Evolutionary conservation across 2,329 filamentous ascomycete genomes (phyloP), one percentile per base, ranked within the genome.

Genomic region (Diplodia intermedia): DNA sequence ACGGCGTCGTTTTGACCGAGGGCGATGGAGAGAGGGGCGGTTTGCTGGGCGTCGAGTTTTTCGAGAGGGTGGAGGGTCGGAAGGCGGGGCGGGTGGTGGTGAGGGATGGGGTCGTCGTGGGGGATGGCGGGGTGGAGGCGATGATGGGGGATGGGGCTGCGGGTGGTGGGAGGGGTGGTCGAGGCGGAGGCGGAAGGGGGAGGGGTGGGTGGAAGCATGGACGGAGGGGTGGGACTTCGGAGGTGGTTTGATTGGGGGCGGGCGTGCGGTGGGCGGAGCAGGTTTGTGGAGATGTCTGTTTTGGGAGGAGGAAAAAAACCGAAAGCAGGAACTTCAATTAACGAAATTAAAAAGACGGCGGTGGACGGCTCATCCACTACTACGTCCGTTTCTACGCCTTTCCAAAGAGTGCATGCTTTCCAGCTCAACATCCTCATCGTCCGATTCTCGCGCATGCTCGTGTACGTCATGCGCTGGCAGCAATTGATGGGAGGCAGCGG

Each of bases 11-110:
- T n/a, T 71, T 85, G 52, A 80, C 77, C 0, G 81, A 50, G 23
- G 66, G 52, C 12, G 75, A 86, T 69, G 86, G 80, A 56, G 80
- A 87, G 4, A 68, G 73, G 67, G 36, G 31, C 0, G 91, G 89
- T 1, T 65, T 91, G 7, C 82, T 97, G 71, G 85, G 88, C 36
- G 78, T 86, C 23, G 84, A 85, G 72, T 92, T 90, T 75, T 94
- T 96, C 74, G 86, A 86, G 79, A 85, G 87, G 74, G 93, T 94
- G 1, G 86, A 87, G 71, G 89, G 88, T 0, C 80, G 89, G 69
- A 85, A 79, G 69, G 80, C 82, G 67, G 84, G 90, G 0, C 88
- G 87, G 0, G 82, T 91, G 55, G 81, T 97, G 73, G 90, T 93
- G 85, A 86, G 86, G 76, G 85, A 90, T 72, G 93, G 93, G 0